phyloP scores from a whole-genome alignment of 2,329 filamentous ascomycete species.

The Decorospora gaudefroyi region DNA sequence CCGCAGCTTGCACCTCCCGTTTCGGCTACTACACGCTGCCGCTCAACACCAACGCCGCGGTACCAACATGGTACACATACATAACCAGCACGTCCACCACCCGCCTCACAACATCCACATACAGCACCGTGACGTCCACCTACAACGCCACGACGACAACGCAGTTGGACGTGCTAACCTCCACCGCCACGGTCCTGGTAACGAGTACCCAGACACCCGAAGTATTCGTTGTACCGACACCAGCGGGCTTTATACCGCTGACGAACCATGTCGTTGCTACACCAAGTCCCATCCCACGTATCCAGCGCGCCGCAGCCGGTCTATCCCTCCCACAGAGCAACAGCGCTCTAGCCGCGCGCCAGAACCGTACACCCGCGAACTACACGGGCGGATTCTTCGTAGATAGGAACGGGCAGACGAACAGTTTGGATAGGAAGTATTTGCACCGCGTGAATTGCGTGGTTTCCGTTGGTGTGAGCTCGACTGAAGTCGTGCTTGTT shows the following conservation, averaged over 20 bases:
- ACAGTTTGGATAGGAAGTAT: slow-evolving; percentile 19
- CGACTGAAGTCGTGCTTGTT: slow-evolving; percentile 17
- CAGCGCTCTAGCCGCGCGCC: slow-evolving; percentile 20
- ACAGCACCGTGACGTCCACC: slow-evolving; percentile 24
- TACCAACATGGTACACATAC: slow-evolving; percentile 18
- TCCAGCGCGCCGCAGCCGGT: no score
- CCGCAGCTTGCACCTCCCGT: slow-evolving; percentile 21
- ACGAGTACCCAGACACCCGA: slow-evolving; percentile 20
- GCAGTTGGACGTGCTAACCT: slow-evolving; percentile 22
- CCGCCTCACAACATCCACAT: slow-evolving; percentile 17
- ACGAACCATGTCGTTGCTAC: no score
- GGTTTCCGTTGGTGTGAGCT: slow-evolving; percentile 17
- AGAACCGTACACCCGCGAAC: slow-evolving; percentile 24
- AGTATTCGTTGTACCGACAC: slow-evolving; percentile 19
- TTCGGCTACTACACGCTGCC: slow-evolving; percentile 19
- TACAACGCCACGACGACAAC: slow-evolving; percentile 25
- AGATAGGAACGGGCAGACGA: slow-evolving; percentile 16
- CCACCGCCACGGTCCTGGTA: slow-evolving; percentile 15
- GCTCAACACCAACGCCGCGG: slow-evolving; percentile 9
- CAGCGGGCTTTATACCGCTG: slow-evolving; percentile 25
- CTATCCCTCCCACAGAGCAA: slow-evolving; percentile 18
- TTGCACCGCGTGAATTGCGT: slow-evolving; percentile 23
- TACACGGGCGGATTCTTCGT: slow-evolving; percentile 25
- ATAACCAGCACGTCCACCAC: slow-evolving; percentile 17
- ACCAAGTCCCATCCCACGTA: slow-evolving; percentile 15